These are phyloP conservation scores for Geotrichum siamense DNA, from an alignment of 1,139 yeast genomes.

Conservation along the genomic window DNA sequence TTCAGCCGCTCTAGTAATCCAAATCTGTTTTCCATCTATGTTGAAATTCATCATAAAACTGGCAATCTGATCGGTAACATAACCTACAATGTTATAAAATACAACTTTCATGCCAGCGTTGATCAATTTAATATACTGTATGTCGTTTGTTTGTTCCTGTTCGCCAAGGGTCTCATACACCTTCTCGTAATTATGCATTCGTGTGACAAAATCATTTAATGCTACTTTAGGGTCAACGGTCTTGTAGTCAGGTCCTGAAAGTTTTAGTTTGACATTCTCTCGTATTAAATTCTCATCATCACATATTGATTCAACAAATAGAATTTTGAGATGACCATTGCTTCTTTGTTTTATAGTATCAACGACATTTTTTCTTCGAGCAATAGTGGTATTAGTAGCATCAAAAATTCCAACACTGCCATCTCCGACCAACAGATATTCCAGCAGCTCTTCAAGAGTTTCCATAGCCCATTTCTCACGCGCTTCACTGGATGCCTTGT, in stretches of 20 bases:
- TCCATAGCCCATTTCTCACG: constrained; percentile 97
- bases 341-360: constrained; percentile 64
- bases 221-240: constrained; percentile 81
- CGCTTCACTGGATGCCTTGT: constrained; percentile 53
- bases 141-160: constrained; percentile 46
- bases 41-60: constrained; percentile 87
- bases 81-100: constrained; percentile 85
- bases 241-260: constrained; percentile 89
- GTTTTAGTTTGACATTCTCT: constrained; percentile 71
- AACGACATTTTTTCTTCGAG: constrained; percentile 60
- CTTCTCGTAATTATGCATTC: constrained; percentile 74
- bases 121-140: constrained; percentile 90
- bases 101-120: constrained; percentile 93
- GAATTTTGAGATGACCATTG: constrained; percentile 66
- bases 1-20: constrained; percentile 95
- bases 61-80: constrained; percentile 85
- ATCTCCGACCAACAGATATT: constrained; percentile 67
- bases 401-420: constrained; percentile 95
- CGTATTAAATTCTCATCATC: constrained; percentile 75
- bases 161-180: constrained; percentile 89
- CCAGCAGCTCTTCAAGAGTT: constrained; percentile 75
- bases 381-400: constrained; percentile 80
- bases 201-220: constrained; percentile 68
- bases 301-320: constrained; percentile 83
- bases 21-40: constrained; percentile 81